A percentile compares a stretch with the other conserved stretches of the same genome.
Evolutionary conservation across 495 filamentous ascomycete species (phyloP).

Genomic region (Achaetomiella virescens): DNA sequence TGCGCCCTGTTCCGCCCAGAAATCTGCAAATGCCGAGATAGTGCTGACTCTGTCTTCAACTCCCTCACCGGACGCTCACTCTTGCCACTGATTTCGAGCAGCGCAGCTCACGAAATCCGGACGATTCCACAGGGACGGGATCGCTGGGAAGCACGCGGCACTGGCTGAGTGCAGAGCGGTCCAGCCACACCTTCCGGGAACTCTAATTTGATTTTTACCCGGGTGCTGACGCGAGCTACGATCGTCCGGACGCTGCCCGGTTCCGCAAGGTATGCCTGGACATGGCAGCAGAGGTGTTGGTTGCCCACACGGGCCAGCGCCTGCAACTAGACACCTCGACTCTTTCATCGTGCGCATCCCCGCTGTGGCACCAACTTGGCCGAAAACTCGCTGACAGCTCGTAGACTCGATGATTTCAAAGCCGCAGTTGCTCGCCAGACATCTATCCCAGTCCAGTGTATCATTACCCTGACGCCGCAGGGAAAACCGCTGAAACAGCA

Average conservation of each 20-base stretch:
- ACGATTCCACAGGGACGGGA: no score
- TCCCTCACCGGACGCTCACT: no score
- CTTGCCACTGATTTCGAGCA: no score
- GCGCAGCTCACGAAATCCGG: no score
- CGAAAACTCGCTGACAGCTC: conserved; percentile 5
- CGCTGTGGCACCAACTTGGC: background rate
- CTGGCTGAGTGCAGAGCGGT: no score
- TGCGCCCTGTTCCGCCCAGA: no score
- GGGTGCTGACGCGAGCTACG: background rate
- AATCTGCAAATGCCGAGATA: no score
- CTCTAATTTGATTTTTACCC: background rate
- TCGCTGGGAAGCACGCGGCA: no score
- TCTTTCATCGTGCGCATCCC: conserved; percentile 57
- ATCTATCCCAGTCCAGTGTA: conserved; percentile 59
- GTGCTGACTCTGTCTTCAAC: no score
- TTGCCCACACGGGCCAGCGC: conserved; percentile 84
- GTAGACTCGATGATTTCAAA: conserved; percentile 57
- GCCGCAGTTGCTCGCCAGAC: conserved; percentile 62
- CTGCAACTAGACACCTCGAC: conserved; percentile 63
- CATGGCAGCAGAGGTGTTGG: conserved; percentile 70
- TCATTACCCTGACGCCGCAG: conserved; percentile 76
- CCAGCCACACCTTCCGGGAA: no score
- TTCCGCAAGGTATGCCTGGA: conserved; percentile 29
- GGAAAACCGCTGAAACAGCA: conserved; percentile 75
- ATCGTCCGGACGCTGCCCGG: background rate